Evolutionary conservation across 1,284 basidiomycete genomes (phyloP).

Genomic region (Cutaneotrichosporon sp.): DNA sequence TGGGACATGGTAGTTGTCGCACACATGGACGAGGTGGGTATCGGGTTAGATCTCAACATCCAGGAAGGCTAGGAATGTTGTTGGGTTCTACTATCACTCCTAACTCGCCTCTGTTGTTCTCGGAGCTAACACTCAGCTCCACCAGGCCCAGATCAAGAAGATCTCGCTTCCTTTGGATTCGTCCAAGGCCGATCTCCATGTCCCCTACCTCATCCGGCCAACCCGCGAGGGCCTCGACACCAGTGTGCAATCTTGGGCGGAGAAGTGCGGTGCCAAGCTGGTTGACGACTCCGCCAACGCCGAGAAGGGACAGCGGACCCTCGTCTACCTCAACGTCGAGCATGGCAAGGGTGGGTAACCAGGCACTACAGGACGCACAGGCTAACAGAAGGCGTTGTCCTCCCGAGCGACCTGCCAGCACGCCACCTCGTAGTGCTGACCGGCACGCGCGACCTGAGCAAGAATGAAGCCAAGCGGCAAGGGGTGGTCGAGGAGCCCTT

Average conservation of each 20-base stretch:
- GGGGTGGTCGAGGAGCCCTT: constrained; percentile 14
- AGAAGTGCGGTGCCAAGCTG: constrained; percentile 40
- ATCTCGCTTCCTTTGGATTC: constrained; percentile 23
- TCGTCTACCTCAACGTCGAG: constrained; percentile 21
- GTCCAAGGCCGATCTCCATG: constrained; percentile 33
- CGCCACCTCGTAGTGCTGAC: constrained; percentile 42
- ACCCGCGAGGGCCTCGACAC: constrained; percentile 29
- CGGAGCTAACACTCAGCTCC: constrained; percentile 32
- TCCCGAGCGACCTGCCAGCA: constrained; percentile 26
- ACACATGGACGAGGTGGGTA: constrained; percentile 82
- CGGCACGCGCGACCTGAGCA: constrained; percentile 32
- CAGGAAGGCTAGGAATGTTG: background rate
- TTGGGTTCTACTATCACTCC: background rate
- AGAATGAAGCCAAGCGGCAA: constrained; percentile 11
- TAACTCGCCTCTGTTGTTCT: too few species aligned
- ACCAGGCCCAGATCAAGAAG: constrained; percentile 36
- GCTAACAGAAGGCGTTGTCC: constrained; percentile 15
- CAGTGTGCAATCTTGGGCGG: constrained; percentile 38
- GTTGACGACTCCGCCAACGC: constrained; percentile 19
- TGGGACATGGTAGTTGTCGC: constrained; percentile 71
- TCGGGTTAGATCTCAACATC: background rate
- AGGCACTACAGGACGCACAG: too few species aligned
- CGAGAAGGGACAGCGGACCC: constrained; percentile 1
- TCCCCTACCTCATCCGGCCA: constrained; percentile 28
- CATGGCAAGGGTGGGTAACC: constrained; percentile 19